Evolutionary conservation across 495 filamentous ascomycete genomes (phyloP), one percentile per base, ranked within the genome.

Genomic region (Ascobolus immersus): DNA sequence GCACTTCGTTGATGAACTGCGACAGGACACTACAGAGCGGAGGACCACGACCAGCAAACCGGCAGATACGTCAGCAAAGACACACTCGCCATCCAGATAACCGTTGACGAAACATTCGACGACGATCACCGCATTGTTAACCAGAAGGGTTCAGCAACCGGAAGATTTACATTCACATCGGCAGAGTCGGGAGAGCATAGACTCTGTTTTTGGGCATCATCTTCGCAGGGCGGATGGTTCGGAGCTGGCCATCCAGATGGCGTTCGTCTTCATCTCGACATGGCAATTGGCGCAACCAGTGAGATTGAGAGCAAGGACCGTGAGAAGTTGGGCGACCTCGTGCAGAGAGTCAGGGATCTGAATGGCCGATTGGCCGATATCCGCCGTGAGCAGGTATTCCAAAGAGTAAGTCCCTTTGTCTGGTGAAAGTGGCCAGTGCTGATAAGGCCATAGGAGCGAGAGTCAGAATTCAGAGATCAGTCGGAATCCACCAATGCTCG

Each of bases 381-480:
- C 45, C 60, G 76, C 43, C 58, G 81, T 35, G 86, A 96, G 58
- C 86, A 96, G 64, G 70, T 92, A 21, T 93, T 91, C 52, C 86
- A 96, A 54, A 62, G 89, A 44, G 82, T 93, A 58, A 43, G 78
- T 61, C 23, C 12, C 13, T 21, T 13, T 15, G 23, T 42, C 25
- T 35, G 20, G 22, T 17, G 14, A n/a, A 18, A 14, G 11, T 10
- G 27, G 13, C 12, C 10, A 21, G 6, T 15, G 9, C 13, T 28
- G 17, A 23, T 17, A n/a, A 24, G 31, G 32, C 4, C 3, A 29
- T 33, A 93, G 82, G 86, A 94, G 64, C 78, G 89, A 32, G 86
- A 96, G 53, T 78, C 80, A 43, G 86, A 94, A 50, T 96, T 96
- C 66, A 65, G 86, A 53, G 86, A 96, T 53, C 86, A 94, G 48